These are phyloP conservation scores for Lagerstroemia fauriei DNA, from an alignment of 441 rosid genomes.

Conservation along the genomic window DNA sequence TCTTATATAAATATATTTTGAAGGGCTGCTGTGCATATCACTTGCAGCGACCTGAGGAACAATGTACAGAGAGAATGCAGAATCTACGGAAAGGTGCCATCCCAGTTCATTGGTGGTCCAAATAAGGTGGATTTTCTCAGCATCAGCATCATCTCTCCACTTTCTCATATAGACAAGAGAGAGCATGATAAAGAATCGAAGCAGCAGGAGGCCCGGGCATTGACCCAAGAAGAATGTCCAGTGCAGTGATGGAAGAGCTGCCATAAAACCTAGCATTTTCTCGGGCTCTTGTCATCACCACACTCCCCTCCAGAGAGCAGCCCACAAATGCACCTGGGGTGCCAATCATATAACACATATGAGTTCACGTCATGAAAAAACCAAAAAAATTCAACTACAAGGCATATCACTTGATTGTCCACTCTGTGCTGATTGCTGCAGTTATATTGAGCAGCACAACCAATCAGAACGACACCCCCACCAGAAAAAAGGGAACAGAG, in stretches of 20 bases:
- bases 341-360: conserved; percentile 8
- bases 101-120: neutral
- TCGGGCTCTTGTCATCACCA: conserved; percentile 64
- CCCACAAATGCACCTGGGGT: conserved; percentile 85
- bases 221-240: conserved; percentile 78
- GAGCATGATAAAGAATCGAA: conserved; percentile 69
- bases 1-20: too few relatives aligned
- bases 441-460: neutral
- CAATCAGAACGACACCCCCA: too few relatives aligned
- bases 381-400: neutral
- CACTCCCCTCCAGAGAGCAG: conserved; percentile 90
- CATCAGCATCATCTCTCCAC: neutral
- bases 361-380: neutral
- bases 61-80: too few relatives aligned
- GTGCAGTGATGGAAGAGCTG: conserved; percentile 69
- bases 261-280: conserved; percentile 85
- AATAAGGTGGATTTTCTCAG: neutral
- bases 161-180: conserved; percentile 55
- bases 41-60: too few relatives aligned
- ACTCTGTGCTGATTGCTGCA: neutral
- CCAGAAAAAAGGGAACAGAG: too few relatives aligned
- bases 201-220: conserved; percentile 90
- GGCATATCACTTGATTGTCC: neutral
- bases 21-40: too few relatives aligned
- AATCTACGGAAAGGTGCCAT: too few relatives aligned